phyloP scores from a whole-genome alignment of 2,329 filamentous ascomycete species.

The Zarea fungicola region DNA sequence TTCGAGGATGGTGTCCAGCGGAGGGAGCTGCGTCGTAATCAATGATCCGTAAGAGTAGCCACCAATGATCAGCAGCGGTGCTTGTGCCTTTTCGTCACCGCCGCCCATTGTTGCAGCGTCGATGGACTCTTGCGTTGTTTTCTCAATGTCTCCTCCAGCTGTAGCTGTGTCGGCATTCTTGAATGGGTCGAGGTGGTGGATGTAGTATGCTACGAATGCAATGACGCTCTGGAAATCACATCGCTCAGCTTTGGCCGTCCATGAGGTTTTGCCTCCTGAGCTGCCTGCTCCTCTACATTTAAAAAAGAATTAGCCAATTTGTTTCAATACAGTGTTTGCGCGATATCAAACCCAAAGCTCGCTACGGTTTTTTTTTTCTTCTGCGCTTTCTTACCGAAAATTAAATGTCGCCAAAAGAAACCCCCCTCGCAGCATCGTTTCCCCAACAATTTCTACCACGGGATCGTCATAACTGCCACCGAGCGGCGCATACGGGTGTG shows the following conservation, averaged over 20 bases:
- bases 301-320: slow-evolving; percentile 17
- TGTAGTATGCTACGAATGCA: slow-evolving; percentile 73
- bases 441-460: slow-evolving; percentile 62
- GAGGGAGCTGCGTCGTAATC: slow-evolving; percentile 68
- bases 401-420: slow-evolving; percentile 86
- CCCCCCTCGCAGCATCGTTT: slow-evolving; percentile 61
- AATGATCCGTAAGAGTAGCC: slow-evolving; percentile 92
- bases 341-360: no score
- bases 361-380: no score
- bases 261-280: slow-evolving; percentile 76
- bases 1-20: slow-evolving; percentile 52
- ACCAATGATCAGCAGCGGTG: slow-evolving; percentile 52
- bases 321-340: no score
- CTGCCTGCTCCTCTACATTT: slow-evolving; percentile 66
- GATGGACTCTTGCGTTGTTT: not conserved
- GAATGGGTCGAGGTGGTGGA: slow-evolving; percentile 52
- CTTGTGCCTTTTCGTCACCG: not conserved
- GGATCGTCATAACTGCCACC: slow-evolving; percentile 82
- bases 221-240: slow-evolving; percentile 78
- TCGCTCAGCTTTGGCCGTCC: slow-evolving; percentile 76
- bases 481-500: slow-evolving; percentile 85
- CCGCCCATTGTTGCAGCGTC: no score
- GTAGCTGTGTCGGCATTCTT: not conserved
- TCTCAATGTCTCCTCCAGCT: not conserved
- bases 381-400: slow-evolving; percentile 60